These are phyloP conservation scores for Alternaria postmessia DNA, from an alignment of 2,329 filamentous ascomycete genomes.

Conservation along the genomic window DNA sequence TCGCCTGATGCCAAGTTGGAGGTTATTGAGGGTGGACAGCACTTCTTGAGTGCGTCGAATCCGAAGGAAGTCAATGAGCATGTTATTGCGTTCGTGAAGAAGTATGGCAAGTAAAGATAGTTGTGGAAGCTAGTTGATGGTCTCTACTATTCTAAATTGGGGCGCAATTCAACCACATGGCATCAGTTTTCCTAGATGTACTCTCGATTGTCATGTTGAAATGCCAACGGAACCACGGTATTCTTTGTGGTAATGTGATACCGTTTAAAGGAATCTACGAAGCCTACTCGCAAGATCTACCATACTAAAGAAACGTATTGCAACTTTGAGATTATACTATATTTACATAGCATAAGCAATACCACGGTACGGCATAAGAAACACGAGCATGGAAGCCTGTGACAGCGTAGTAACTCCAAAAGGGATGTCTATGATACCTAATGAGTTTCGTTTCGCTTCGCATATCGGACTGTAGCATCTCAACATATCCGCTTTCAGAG, in stretches of 20 bases:
- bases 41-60: slow-evolving; percentile 60
- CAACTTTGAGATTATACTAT: background rate
- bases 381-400: background rate
- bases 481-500: background rate
- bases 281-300: background rate
- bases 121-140: background rate
- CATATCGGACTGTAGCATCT: background rate
- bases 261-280: background rate
- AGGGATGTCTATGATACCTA: background rate
- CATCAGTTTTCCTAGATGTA: background rate
- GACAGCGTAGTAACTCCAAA: background rate
- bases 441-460: background rate
- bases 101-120: slow-evolving; percentile 19
- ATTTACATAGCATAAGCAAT: background rate
- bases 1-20: slow-evolving; percentile 54
- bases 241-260: background rate
- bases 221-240: no score
- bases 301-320: background rate
- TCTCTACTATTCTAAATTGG: background rate
- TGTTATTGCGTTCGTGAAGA: slow-evolving; percentile 43
- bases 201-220: no score
- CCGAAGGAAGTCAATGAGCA: slow-evolving; percentile 54
- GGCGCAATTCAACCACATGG: background rate
- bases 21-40: slow-evolving; percentile 57
- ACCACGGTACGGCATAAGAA: background rate